Conservation (phyloP, 768 basidiomycete genomes). For the Macrolepiota fuliginosa region DNA sequence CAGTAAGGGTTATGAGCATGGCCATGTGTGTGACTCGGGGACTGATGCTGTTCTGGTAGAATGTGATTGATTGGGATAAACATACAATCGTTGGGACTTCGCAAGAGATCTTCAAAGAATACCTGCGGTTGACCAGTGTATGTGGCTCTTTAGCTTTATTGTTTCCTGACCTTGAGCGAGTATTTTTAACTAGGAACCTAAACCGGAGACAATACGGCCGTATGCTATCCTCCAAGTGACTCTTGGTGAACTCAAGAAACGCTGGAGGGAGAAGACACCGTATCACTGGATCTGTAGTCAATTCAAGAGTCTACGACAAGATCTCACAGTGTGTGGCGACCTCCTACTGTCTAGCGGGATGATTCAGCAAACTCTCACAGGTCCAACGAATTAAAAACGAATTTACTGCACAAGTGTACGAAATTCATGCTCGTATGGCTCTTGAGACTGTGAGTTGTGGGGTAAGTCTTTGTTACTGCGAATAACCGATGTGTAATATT, state of each 20-base stretch:
- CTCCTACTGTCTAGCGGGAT: background rate
- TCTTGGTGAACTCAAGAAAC: constrained; percentile 78
- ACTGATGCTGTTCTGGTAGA: constrained; percentile 44
- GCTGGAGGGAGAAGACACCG: constrained; percentile 74
- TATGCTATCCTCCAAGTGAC: constrained; percentile 82
- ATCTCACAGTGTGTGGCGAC: constrained; percentile 79
- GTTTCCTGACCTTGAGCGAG: constrained; percentile 8
- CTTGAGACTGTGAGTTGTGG: constrained; percentile 38
- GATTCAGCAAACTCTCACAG: constrained; percentile 35
- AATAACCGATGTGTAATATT: constrained; percentile 6
- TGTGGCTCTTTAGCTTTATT: constrained; percentile 17
- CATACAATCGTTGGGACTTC: constrained; percentile 94
- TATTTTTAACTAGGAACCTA: constrained; percentile 84
- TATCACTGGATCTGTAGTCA: constrained; percentile 97
- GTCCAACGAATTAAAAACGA: constrained; percentile 99
- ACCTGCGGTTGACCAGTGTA: constrained; percentile 89
- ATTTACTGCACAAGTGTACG: constrained; percentile 96
- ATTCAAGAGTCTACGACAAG: constrained; percentile 96
- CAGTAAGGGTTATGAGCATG: constrained; percentile 24
- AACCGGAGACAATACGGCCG: constrained; percentile 91
- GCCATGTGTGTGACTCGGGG: background rate
- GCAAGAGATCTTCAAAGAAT: constrained; percentile 90
- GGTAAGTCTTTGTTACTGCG: background rate
- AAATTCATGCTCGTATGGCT: constrained; percentile 97
- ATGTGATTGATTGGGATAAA: constrained; percentile 95